Conservation (phyloP, 257 asterid genomes). For the Gentiana straminea region DNA sequence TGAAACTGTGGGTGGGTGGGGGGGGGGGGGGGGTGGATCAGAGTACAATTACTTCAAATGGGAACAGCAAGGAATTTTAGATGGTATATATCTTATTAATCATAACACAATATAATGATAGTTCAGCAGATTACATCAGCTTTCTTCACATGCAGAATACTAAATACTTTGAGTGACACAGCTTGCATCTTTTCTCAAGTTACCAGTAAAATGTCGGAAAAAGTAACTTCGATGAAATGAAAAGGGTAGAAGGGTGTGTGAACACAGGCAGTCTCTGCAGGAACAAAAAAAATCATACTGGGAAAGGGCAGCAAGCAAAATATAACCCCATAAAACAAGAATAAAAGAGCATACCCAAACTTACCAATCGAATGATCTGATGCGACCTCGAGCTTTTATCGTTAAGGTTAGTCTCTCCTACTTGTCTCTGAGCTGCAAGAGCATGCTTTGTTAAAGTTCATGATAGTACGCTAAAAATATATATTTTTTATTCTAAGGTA, state of each 20-base stretch:
- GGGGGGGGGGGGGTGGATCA: no score
- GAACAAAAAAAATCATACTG: not conserved
- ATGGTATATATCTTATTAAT: no score
- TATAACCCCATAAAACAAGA: not conserved
- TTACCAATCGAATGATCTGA: constrained; percentile 92
- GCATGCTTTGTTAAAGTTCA: constrained; percentile 7
- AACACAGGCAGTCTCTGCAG: no score
- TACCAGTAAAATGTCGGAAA: not conserved
- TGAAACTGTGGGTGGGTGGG: no score
- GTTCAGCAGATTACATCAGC: no score
- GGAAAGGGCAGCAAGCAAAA: not conserved
- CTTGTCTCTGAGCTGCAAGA: constrained; percentile 88
- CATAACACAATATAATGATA: no score
- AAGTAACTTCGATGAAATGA: not conserved
- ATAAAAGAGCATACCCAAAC: not conserved
- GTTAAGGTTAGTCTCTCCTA: constrained; percentile 84
- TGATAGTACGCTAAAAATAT: not conserved
- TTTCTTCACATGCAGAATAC: no score
- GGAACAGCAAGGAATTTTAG: no score
- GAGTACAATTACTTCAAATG: no score
- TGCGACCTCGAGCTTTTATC: constrained; percentile 98
- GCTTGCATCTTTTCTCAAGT: not conserved
- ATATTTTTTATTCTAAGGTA: not conserved
- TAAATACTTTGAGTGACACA: not conserved
- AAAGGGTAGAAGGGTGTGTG: no score